These are phyloP conservation scores for Podospora appendiculata DNA, from an alignment of 495 filamentous ascomycete genomes.

Conservation along the genomic window DNA sequence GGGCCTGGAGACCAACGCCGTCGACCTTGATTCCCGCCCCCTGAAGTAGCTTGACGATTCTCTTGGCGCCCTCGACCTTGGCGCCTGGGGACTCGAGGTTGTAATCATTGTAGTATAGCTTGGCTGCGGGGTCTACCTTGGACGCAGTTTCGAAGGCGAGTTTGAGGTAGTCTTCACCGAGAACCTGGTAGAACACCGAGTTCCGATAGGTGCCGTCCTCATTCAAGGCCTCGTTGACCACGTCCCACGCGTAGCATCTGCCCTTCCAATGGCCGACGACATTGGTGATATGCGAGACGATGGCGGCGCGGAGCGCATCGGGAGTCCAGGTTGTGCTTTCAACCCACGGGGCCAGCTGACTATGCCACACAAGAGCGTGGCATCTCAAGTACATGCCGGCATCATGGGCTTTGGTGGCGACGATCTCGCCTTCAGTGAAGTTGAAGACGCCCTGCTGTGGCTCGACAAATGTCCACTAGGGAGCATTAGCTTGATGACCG, in stretches of 20 bases:
- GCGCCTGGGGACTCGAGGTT: constrained; percentile 36
- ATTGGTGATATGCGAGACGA: constrained; percentile 47
- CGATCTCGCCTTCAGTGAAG: constrained; percentile 39
- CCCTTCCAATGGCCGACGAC: constrained; percentile 46
- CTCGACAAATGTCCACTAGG: constrained; percentile 40
- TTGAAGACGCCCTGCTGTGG: constrained; percentile 36
- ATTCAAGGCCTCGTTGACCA: constrained; percentile 53
- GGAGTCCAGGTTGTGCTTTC: constrained; percentile 36
- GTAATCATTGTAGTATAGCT: constrained; percentile 57
- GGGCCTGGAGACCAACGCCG: constrained; percentile 46
- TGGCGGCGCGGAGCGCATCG: constrained; percentile 36
- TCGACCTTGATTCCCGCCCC: constrained; percentile 38
- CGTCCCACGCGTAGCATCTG: constrained; percentile 54
- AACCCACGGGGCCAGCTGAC: constrained; percentile 49
- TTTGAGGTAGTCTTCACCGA: constrained; percentile 41
- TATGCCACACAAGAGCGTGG: constrained; percentile 50
- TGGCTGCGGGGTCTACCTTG: constrained; percentile 43
- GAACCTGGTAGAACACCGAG: constrained; percentile 44
- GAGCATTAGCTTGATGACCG: background rate
- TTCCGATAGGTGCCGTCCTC: constrained; percentile 42
- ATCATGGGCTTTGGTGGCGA: constrained; percentile 39
- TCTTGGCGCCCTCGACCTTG: constrained; percentile 35
- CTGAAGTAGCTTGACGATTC: constrained; percentile 33
- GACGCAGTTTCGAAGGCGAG: constrained; percentile 50
- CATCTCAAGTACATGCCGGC: constrained; percentile 43